phyloP scores from a whole-genome alignment of 2,329 filamentous ascomycete genomes.

The Mycosphaerelloides madeirae region DNA sequence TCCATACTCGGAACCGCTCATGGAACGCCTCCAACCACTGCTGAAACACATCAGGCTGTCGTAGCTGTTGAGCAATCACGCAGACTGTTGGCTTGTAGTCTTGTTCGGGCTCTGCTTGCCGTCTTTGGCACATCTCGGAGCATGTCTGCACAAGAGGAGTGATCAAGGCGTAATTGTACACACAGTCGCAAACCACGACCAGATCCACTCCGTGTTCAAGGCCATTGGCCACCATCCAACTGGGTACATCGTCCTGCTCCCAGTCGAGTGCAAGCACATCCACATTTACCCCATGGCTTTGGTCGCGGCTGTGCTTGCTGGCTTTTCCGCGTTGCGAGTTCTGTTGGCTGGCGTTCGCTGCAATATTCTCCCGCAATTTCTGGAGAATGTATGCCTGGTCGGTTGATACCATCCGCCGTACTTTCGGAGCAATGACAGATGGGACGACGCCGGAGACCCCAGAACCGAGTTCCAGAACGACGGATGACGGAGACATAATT shows the following conservation, averaged over 20 bases:
- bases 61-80: conserved; percentile 82
- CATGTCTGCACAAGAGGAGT: conserved; percentile 72
- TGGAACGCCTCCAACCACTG: conserved; percentile 69
- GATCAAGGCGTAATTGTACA: conserved; percentile 88
- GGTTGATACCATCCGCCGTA: conserved; percentile 69
- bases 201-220: conserved; percentile 38
- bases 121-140: conserved; percentile 65
- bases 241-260: conserved; percentile 57
- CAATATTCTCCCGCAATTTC: conserved; percentile 70
- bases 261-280: conserved; percentile 61
- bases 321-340: conserved; percentile 1
- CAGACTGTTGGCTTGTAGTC: conserved; percentile 58
- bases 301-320: conserved; percentile 2
- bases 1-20: conserved; percentile 67
- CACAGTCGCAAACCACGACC: conserved; percentile 83
- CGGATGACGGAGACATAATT: conserved; percentile 52
- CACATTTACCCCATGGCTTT: conserved; percentile 12
- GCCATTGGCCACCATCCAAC: conserved; percentile 48
- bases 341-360: conserved; percentile 48
- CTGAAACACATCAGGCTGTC: conserved; percentile 80
- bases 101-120: not conserved
- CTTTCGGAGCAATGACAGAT: conserved; percentile 57
- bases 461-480: conserved; percentile 77
- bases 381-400: conserved; percentile 83
- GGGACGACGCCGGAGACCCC: conserved; percentile 80